A percentile compares a stretch with the other conserved stretches of the same genome.
Evolutionary conservation across 2,329 filamentous ascomycete genomes (phyloP).

Genomic region (Lachnellula willkommii): DNA sequence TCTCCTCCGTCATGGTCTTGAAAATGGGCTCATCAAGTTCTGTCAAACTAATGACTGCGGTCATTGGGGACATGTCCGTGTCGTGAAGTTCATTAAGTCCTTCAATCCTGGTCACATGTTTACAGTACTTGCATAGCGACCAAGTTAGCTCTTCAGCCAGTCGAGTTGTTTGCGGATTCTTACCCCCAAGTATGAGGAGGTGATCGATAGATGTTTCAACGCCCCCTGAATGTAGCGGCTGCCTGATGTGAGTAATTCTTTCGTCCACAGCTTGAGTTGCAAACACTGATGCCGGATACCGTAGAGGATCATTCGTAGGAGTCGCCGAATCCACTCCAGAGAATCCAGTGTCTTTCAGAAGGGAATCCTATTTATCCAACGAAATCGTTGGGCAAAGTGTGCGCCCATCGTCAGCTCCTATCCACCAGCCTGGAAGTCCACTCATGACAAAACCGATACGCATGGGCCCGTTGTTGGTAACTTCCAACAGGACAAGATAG

Average conservation of each 20-base stretch:
- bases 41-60: conserved; percentile 16
- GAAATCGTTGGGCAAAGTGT: conserved; percentile 6
- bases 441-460: conserved; percentile 27
- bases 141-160: conserved; percentile 5
- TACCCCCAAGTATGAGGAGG: conserved; percentile 21
- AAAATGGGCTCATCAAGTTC: conserved; percentile 31
- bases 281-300: conserved; percentile 24
- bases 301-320: conserved; percentile 1
- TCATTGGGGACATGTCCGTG: not conserved
- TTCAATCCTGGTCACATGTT: conserved; percentile 3
- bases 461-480: conserved; percentile 20
- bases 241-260: conserved; percentile 24
- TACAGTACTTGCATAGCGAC: not conserved
- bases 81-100: conserved; percentile 1
- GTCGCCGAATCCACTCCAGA: conserved; percentile 27
- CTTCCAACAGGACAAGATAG: conserved; percentile 25
- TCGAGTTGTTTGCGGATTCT: conserved; percentile 8
- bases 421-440: conserved; percentile 31
- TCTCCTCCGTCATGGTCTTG: conserved; percentile 13
- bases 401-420: conserved; percentile 26
- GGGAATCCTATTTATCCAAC: conserved; percentile 18
- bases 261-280: conserved; percentile 33
- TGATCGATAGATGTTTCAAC: not conserved
- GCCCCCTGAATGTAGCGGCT: conserved; percentile 19
- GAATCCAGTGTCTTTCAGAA: conserved; percentile 26